These are phyloP conservation scores for Fusarium tanahbumbuense DNA, from an alignment of 2,329 filamentous ascomycete genomes.

Conservation along the genomic window DNA sequence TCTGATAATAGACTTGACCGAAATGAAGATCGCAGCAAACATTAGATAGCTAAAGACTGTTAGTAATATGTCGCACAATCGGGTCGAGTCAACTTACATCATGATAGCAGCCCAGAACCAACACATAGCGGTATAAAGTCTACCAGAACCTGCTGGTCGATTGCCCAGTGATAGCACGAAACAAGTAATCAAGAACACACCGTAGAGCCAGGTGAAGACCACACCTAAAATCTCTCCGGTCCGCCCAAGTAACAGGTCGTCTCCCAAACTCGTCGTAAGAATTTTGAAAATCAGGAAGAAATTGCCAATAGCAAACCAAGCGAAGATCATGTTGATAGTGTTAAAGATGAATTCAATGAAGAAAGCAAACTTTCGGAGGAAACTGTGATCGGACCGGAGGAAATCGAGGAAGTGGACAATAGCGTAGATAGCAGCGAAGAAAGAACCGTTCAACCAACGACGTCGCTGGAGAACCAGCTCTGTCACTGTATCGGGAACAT, in stretches of 20 bases:
- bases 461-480: slow-evolving; percentile 96
- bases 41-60: slow-evolving; percentile 76
- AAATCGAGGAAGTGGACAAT: slow-evolving; percentile 96
- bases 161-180: slow-evolving; percentile 96
- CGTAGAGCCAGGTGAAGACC: slow-evolving; percentile 96
- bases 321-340: slow-evolving; percentile 96
- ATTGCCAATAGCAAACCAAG: slow-evolving; percentile 98
- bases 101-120: slow-evolving; percentile 98
- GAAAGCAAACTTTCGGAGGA: slow-evolving; percentile 88
- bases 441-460: slow-evolving; percentile 97
- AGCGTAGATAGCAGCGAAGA: slow-evolving; percentile 97
- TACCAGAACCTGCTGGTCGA: slow-evolving; percentile 91
- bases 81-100: slow-evolving; percentile 68
- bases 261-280: slow-evolving; percentile 85
- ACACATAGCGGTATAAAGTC: slow-evolving; percentile 96
- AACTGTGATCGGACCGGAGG: slow-evolving; percentile 90
- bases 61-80: slow-evolving; percentile 25
- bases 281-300: slow-evolving; percentile 99
- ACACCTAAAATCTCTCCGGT: slow-evolving; percentile 85
- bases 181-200: slow-evolving; percentile 89
- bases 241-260: slow-evolving; percentile 74
- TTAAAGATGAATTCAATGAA: slow-evolving; percentile 95
- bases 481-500: slow-evolving; percentile 93
- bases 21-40: slow-evolving; percentile 95
- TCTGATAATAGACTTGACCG: slow-evolving; percentile 82